phyloP scores from a whole-genome alignment of 768 basidiomycete genomes.

The Hypsizygus marmoreus region DNA sequence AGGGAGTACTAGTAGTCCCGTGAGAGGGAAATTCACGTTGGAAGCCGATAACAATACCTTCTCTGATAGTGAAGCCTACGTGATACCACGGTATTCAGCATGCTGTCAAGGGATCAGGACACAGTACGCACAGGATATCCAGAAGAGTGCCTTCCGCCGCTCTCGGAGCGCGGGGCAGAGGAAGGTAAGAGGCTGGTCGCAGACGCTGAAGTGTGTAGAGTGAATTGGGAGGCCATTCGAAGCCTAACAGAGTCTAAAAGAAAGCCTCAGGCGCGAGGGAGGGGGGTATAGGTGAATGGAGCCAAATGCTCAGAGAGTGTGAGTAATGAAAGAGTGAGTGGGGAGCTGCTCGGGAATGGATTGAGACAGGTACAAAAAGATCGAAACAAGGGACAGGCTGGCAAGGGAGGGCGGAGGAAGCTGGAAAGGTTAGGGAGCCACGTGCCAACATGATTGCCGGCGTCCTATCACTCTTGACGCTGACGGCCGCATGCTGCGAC shows the following conservation, averaged over 20 bases:
- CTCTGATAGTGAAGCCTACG: constrained; percentile 30
- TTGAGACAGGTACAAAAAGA: too few relatives aligned
- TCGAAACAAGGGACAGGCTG: too few relatives aligned
- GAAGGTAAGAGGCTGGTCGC: constrained; percentile 19
- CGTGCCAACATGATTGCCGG: too few relatives aligned
- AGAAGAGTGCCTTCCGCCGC: constrained; percentile 9
- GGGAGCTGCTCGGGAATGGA: background rate
- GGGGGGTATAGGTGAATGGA: constrained; percentile 4
- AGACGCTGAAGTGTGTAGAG: constrained; percentile 20
- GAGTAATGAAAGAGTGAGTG: constrained; percentile 6
- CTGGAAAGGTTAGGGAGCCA: too few relatives aligned
- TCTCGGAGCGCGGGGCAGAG: constrained; percentile 2
- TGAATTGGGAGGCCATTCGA: constrained; percentile 21
- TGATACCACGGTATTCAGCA: background rate
- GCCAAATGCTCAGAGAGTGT: background rate
- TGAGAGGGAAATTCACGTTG: background rate
- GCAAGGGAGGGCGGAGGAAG: too few relatives aligned
- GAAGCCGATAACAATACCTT: constrained; percentile 23
- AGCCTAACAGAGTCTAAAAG: background rate
- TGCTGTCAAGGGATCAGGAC: background rate
- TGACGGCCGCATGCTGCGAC: too few relatives aligned
- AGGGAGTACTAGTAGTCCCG: constrained; percentile 36
- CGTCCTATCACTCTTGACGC: too few relatives aligned
- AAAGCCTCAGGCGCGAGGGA: constrained; percentile 4
- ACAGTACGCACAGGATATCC: constrained; percentile 17